Conservation (phyloP, 805 yeast species). For the Hanseniaspora occidentalis region DNA sequence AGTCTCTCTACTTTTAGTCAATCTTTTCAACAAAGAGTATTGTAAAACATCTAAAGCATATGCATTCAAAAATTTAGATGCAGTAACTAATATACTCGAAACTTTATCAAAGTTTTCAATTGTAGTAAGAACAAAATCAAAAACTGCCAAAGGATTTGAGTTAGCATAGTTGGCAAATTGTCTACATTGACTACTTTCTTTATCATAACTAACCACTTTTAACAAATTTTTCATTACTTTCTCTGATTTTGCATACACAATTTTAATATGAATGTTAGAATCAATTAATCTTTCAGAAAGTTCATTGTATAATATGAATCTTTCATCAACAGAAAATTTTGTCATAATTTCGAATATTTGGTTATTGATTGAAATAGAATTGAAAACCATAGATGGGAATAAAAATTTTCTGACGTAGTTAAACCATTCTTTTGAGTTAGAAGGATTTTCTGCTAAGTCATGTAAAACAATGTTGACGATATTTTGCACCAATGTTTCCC, state of each 20-base stretch:
- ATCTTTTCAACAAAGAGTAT: conserved; percentile 54
- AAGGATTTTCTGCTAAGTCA: conserved; percentile 23
- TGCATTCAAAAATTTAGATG: conserved; percentile 60
- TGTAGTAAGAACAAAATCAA: conserved; percentile 60
- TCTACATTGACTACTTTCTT: conserved; percentile 60
- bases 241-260: conserved; percentile 54
- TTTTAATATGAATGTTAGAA: conserved; percentile 40
- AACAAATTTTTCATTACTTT: conserved; percentile 66
- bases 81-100: conserved; percentile 61
- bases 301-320: conserved; percentile 77
- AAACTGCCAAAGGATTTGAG: conserved; percentile 68
- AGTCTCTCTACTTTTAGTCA: conserved; percentile 55
- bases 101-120: conserved; percentile 88
- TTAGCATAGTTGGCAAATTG: conserved; percentile 58
- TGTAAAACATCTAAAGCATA: conserved; percentile 82
- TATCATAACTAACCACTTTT: conserved; percentile 74
- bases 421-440: conserved; percentile 34
- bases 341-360: conserved; percentile 46
- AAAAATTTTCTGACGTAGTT: conserved; percentile 52
- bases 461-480: conserved; percentile 46
- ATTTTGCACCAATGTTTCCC: conserved; percentile 38
- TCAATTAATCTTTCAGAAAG: conserved; percentile 46
- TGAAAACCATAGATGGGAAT: conserved; percentile 46
- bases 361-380: conserved; percentile 47
- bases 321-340: conserved; percentile 42